phyloP scores from a whole-genome alignment of 805 yeast genomes.

The Sungouiella thailandica region DNA sequence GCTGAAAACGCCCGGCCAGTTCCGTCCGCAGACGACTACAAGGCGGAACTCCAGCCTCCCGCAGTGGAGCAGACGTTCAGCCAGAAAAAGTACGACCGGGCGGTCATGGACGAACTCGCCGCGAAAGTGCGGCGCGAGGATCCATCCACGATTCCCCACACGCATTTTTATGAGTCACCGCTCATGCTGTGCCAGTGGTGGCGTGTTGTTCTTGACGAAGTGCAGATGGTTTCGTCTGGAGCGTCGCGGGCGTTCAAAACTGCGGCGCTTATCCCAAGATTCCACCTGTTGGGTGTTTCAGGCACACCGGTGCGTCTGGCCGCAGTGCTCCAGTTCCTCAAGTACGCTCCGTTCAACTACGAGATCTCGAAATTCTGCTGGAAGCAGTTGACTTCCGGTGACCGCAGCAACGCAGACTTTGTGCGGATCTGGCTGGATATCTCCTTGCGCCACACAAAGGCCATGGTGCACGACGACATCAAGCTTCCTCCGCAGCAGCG shows the following conservation, averaged over 20 bases:
- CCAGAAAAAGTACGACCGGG: slow-evolving; percentile 11
- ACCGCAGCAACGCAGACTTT: slow-evolving; percentile 22
- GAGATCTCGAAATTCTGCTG: slow-evolving; percentile 37
- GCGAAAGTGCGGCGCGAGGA: slow-evolving; percentile 7
- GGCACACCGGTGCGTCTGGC: slow-evolving; percentile 86
- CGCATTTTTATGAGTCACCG: slow-evolving; percentile 61
- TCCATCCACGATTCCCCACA: slow-evolving; percentile 9
- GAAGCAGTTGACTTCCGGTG: slow-evolving; percentile 22
- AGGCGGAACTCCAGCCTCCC: slow-evolving; percentile 7
- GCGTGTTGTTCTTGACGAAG: slow-evolving; percentile 90
- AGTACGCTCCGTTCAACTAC: slow-evolving; percentile 59
- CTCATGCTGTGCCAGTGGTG: slow-evolving; percentile 78
- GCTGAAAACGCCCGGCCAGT: no score
- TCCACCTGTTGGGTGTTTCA: slow-evolving; percentile 95
- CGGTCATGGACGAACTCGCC: slow-evolving; percentile 10
- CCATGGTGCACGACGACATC: slow-evolving; percentile 75
- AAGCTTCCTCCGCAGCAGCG: slow-evolving; percentile 75
- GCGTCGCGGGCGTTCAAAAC: slow-evolving; percentile 74
- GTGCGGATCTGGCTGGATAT: slow-evolving; percentile 46
- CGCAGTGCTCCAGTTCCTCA: slow-evolving; percentile 64
- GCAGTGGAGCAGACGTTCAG: slow-evolving; percentile 6
- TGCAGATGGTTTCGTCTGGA: slow-evolving; percentile 80
- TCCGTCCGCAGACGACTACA: neutral
- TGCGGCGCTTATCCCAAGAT: slow-evolving; percentile 72
- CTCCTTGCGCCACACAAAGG: slow-evolving; percentile 77